Conservation (phyloP, 2,329 filamentous ascomycete species). For the Fusarium subtropicale region DNA sequence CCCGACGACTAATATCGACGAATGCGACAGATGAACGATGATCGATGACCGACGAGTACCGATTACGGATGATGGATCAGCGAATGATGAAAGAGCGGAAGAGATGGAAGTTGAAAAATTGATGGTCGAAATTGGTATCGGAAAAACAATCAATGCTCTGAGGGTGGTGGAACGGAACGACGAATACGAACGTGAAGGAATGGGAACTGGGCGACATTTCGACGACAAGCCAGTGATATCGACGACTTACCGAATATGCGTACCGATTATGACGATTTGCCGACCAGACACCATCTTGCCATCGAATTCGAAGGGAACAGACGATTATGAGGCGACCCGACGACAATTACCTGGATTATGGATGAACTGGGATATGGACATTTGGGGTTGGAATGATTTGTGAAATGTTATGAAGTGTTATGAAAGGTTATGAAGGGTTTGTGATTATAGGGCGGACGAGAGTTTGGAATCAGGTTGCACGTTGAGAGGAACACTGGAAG, state of each 20-base stretch:
- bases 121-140: background rate
- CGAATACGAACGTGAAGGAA: background rate
- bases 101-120: background rate
- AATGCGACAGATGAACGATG: background rate
- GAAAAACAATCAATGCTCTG: background rate
- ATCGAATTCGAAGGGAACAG: background rate
- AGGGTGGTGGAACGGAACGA: background rate
- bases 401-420: too few species aligned
- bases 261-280: background rate
- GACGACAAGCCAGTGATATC: background rate
- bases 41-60: background rate
- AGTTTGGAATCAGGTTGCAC: background rate
- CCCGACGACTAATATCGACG: background rate
- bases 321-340: background rate
- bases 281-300: fast-evolving
- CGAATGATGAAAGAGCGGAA: background rate
- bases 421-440: too few species aligned
- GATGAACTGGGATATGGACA: background rate
- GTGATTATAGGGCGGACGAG: too few species aligned
- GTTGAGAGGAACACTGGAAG: background rate
- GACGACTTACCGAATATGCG: background rate
- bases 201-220: background rate
- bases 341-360: background rate
- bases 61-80: background rate
- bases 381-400: too few species aligned